Evolutionary conservation across 192 early-diverging fungal genomes (phyloP).

Genomic region (Coemansia sp.): DNA sequence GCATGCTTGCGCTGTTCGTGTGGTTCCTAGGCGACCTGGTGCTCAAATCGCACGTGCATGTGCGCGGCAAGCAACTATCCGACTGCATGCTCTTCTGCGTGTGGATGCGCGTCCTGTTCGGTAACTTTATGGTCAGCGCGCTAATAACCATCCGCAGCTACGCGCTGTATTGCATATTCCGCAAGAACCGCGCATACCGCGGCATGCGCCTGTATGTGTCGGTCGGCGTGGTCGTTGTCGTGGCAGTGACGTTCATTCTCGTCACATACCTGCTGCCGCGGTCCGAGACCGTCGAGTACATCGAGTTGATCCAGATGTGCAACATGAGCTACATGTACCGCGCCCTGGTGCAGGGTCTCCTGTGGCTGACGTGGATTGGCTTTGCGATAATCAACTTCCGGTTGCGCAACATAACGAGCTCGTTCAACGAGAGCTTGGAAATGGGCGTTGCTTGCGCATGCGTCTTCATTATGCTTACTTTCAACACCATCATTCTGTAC

Average conservation of each 20-base stretch:
- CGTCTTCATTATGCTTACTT: constrained; percentile 38
- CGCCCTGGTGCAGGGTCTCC: constrained; percentile 34
- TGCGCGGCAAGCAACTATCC: constrained; percentile 15
- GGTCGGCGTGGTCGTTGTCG: constrained; percentile 6
- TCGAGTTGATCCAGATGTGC: constrained; percentile 38
- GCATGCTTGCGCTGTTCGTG: constrained; percentile 34
- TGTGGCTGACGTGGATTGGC: constrained; percentile 48
- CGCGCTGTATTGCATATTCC: constrained; percentile 50
- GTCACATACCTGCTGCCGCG: constrained; percentile 36
- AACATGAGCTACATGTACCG: constrained; percentile 45
- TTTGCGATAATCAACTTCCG: constrained; percentile 41
- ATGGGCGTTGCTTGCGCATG: constrained; percentile 42
- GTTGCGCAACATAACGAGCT: constrained; percentile 52
- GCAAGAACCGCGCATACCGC: constrained; percentile 31
- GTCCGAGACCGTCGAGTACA: constrained; percentile 31
- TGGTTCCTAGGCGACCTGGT: constrained; percentile 55
- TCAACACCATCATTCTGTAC: constrained; percentile 49
- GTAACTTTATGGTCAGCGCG: constrained; percentile 32
- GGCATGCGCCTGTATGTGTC: constrained; percentile 35
- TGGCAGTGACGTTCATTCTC: constrained; percentile 30
- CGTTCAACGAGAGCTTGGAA: constrained; percentile 51
- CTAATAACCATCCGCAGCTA: constrained; percentile 50
- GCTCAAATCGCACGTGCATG: constrained; percentile 49
- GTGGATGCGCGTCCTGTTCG: constrained; percentile 46
- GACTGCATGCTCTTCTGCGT: constrained; percentile 52